Conservation (phyloP, 2,329 filamentous ascomycete species). For the Plenodomus biglobosus region DNA sequence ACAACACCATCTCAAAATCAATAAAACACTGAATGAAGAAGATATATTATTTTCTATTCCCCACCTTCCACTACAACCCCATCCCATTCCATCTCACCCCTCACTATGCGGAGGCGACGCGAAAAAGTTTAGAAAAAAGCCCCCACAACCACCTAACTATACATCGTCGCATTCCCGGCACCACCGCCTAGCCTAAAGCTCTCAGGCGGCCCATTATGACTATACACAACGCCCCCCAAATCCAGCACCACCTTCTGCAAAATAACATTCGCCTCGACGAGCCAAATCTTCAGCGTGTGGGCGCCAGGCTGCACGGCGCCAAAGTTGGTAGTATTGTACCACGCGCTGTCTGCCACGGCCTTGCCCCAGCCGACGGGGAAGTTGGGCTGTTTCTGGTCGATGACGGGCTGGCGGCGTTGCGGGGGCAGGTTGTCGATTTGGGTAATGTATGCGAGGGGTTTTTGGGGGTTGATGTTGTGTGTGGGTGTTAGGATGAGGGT, state of each 20-base stretch:
- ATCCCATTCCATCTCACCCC: too few relatives aligned
- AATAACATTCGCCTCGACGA: constrained; percentile 49
- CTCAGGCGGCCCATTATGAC: constrained; percentile 44
- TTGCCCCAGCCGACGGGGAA: constrained; percentile 53
- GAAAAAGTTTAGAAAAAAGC: too few relatives aligned
- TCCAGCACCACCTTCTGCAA: constrained; percentile 43
- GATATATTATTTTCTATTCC: too few relatives aligned
- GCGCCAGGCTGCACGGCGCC: constrained; percentile 38
- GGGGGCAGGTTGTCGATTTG: constrained; percentile 48
- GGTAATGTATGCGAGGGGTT: constrained; percentile 55
- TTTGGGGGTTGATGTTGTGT: constrained; percentile 55
- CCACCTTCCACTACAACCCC: too few relatives aligned
- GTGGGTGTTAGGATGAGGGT: constrained; percentile 48
- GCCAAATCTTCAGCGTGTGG: constrained; percentile 50
- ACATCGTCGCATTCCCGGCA: constrained; percentile 1
- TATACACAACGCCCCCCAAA: constrained; percentile 36
- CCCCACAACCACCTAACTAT: background rate
- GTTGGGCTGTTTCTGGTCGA: constrained; percentile 45
- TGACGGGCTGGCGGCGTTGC: constrained; percentile 48
- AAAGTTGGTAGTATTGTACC: constrained; percentile 50
- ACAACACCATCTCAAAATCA: too few relatives aligned
- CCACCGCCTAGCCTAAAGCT: constrained; percentile 39
- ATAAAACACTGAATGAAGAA: too few relatives aligned
- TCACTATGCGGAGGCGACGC: too few relatives aligned
- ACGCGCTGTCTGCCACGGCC: constrained; percentile 55